Evolutionary conservation across 306 rosid species (phyloP).

Genomic region (Pyrus betulifolia): DNA sequence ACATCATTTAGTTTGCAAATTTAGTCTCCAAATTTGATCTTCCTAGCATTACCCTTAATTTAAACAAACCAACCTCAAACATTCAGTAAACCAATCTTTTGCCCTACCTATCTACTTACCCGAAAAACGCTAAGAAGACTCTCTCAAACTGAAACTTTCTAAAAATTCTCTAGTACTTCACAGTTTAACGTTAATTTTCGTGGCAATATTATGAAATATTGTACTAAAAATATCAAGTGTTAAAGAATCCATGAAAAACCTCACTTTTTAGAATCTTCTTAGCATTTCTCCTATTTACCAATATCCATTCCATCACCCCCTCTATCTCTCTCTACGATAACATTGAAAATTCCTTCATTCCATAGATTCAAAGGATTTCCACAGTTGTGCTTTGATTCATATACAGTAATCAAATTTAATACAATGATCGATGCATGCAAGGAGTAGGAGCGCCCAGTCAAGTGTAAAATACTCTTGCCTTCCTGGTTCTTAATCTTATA

Average conservation of each 20-base stretch:
- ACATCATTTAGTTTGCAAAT: no score
- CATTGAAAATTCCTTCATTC: conserved; percentile 1
- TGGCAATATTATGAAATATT: no score
- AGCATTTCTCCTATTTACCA: background rate
- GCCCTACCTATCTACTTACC: background rate
- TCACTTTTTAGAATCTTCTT: no score
- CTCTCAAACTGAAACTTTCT: no score
- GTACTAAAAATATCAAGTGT: no score
- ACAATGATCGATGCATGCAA: background rate
- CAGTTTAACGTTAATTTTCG: no score
- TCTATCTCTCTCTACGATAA: background rate
- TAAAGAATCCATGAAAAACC: no score
- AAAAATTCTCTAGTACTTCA: no score
- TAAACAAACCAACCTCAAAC: conserved; percentile 15
- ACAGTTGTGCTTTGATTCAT: background rate
- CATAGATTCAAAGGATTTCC: conserved; percentile 1
- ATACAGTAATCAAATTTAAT: background rate
- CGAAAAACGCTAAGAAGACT: no score
- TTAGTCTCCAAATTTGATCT: no score
- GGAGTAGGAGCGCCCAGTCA: background rate
- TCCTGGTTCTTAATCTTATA: background rate
- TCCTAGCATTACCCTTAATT: no score
- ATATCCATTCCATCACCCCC: background rate
- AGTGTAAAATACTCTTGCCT: background rate
- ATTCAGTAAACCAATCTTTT: conserved; percentile 6